phyloP scores from a whole-genome alignment of 2,329 filamentous ascomycete species.

The Cercospora beticola region DNA sequence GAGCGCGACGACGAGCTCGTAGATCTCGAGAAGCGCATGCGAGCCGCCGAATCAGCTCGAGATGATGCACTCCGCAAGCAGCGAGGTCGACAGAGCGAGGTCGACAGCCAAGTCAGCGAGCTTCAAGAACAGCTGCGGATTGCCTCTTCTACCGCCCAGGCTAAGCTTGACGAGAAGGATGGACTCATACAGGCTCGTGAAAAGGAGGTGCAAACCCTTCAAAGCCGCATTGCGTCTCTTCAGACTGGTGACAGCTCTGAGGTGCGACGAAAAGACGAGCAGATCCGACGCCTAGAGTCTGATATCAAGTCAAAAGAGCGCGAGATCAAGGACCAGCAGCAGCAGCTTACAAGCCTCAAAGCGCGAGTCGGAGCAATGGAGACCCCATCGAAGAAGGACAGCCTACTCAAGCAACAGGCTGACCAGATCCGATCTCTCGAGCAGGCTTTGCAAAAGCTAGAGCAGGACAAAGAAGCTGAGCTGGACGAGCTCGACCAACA shows the following conservation, averaged over 20 bases:
- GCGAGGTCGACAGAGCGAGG: conserved; percentile 59
- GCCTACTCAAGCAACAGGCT: conserved; percentile 39
- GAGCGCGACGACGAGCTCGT: conserved; percentile 70
- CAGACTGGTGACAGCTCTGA: conserved; percentile 37
- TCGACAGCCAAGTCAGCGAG: conserved; percentile 47
- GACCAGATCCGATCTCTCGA: conserved; percentile 38
- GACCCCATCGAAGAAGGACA: conserved; percentile 41
- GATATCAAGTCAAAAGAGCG: conserved; percentile 39
- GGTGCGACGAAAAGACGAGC: conserved; percentile 34
- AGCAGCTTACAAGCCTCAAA: conserved; percentile 37
- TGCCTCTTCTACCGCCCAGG: conserved; percentile 38
- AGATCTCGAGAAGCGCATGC: conserved; percentile 36
- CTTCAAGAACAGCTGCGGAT: conserved; percentile 52
- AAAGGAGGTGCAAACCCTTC: conserved; percentile 41
- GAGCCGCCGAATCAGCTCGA: conserved; percentile 31
- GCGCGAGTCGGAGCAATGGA: conserved; percentile 38
- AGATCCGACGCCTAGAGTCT: conserved; percentile 41
- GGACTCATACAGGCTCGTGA: conserved; percentile 44
- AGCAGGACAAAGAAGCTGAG: conserved; percentile 41
- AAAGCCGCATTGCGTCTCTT: conserved; percentile 34
- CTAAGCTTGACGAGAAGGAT: conserved; percentile 46
- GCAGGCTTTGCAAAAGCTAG: conserved; percentile 35
- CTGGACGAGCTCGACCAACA: conserved; percentile 40
- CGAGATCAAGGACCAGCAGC: conserved; percentile 33
- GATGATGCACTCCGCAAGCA: conserved; percentile 34